Evolutionary conservation across 805 yeast species (phyloP), one percentile per base, ranked within the genome.

Genomic region (Henningerozyma blattae): DNA sequence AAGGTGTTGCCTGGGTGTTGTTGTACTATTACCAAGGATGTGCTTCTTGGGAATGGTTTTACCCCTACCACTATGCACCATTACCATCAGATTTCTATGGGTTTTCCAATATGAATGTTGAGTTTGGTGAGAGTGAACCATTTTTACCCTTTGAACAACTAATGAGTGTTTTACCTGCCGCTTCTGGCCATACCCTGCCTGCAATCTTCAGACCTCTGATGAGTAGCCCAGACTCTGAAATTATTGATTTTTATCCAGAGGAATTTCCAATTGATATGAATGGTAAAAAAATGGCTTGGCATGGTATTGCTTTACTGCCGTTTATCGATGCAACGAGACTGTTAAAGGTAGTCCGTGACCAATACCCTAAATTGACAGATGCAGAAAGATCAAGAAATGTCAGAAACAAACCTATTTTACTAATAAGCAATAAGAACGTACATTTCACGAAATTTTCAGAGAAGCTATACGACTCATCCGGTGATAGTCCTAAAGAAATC

Each of bases 11-110:
- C n/a, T 91, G 99, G 99, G 94, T 79, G 1, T 64, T 91, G 42
- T 59, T 84, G 34, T 91, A 91, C 56, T 91, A 91, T 59, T 89
- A 84, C 56, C 97, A 91, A 58, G 97, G 96, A 2, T 89, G 97
- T 60, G 94, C 95, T 0, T 89, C 97, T 0, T 91, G 99, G 99
- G 77, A 77, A 35, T 91, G 98, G 98, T 91, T 75, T 56, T 91
- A 79, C 48, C 98, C 97, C 0, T 89, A 78, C 54, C 97, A 91
- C 52, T 93, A 91, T 61, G 97, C 98, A 0, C 99, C 99, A 16
- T 87, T 91, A 66, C 97, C 96, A 0, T 70, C 78, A 5, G 99
- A 91, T 55, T 82, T 91, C 48, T 64, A 56, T 2, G 71, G 75
- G 17, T 44, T 71, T 16, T 47, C 57, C 16, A 70, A 65, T 6